Base-by-base conservation (phyloP, 73 alveolate genomes). In the Stentor roeselii region DNA sequence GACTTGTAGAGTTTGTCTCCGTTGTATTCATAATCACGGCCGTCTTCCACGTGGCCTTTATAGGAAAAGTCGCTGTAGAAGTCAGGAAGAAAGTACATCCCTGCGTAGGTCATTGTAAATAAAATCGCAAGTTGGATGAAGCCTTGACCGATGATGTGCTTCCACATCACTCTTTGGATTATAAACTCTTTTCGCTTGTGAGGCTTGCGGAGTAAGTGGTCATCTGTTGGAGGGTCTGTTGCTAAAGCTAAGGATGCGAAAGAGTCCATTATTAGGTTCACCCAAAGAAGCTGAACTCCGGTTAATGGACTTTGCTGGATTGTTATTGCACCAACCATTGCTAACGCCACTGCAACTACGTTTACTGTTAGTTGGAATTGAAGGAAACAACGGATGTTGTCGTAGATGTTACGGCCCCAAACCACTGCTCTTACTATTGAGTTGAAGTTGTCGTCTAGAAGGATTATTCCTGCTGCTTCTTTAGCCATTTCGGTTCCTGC, bases 401-500 rank as follows among this genome's bases (percentile, higher is more conserved):
- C 98, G 85, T 95, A 93, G 61, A 95, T 89, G 85, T 92, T 91
- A 87, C 99, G 88, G 34, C 99, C 99, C 93, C 97, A 93, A 85
- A 90, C 87, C 82, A 86, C 84, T 3, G 99, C 99, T 40, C 86
- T 87, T 30, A 96, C 98, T 87, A 96, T 96, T 32, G 99, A 93
- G 59, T 94, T 86, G 82, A 97, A 97, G 89, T 98, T 98, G 87
- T 98, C 99, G 84, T 98, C 99, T 82, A 96, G 87, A 59, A 98
- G 78, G 76, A 98, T 91, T 84, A 97, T 96, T 80, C 94, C 99
- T 36, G 99, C 94, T 32, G 99, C 99, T 31, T 86, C 96, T 88
- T 95, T 93, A 31, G 99, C 99, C 39, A 96, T 97, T 67, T 97
- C 99, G 31, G 99, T 96, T 36, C 99, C 99, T 14, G 97, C 96